These are phyloP conservation scores for Aspergillus sp. DNA, from an alignment of 2,329 filamentous ascomycete species.

Conservation along the genomic window DNA sequence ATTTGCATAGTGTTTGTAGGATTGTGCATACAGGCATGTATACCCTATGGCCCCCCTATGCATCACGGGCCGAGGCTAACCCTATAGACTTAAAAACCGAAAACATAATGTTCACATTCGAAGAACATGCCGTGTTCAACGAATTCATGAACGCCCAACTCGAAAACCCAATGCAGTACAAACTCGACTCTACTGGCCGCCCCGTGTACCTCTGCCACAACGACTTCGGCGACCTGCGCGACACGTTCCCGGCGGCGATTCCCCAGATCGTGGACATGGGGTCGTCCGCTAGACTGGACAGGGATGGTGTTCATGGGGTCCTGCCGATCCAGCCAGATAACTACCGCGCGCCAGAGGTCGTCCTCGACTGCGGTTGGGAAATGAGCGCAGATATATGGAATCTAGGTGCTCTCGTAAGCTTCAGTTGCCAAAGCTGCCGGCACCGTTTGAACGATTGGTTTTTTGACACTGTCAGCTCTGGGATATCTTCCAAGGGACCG, in stretches of 20 bases:
- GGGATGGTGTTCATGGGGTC: conserved; percentile 17
- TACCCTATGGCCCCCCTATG: not conserved
- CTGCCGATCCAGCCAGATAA: conserved; percentile 36
- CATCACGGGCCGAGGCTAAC: not conserved
- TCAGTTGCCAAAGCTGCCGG: conserved; percentile 4
- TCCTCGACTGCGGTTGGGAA: conserved; percentile 26
- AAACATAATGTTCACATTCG: conserved; percentile 31
- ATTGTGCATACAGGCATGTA: conserved; percentile 32
- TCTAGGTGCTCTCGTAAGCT: conserved; percentile 23
- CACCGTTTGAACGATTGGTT: not conserved
- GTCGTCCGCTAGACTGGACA: conserved; percentile 9
- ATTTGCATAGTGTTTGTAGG: conserved; percentile 33
- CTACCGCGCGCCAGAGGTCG: conserved; percentile 29
- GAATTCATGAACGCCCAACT: conserved; percentile 10
- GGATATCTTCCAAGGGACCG: conserved; percentile 24
- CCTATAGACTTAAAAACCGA: conserved; percentile 31
- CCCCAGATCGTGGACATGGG: conserved; percentile 28
- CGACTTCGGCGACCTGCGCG: conserved; percentile 20
- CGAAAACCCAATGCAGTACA: conserved; percentile 16
- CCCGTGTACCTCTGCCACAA: conserved; percentile 22
- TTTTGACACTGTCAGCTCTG: conserved; percentile 13
- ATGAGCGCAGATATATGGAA: conserved; percentile 33
- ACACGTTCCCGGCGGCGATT: conserved; percentile 10
- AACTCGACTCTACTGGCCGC: conserved; percentile 17
- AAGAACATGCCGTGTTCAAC: conserved; percentile 10